Base-by-base conservation (phyloP, 805 yeast genomes). In the Cyberlindnera maritima region DNA sequence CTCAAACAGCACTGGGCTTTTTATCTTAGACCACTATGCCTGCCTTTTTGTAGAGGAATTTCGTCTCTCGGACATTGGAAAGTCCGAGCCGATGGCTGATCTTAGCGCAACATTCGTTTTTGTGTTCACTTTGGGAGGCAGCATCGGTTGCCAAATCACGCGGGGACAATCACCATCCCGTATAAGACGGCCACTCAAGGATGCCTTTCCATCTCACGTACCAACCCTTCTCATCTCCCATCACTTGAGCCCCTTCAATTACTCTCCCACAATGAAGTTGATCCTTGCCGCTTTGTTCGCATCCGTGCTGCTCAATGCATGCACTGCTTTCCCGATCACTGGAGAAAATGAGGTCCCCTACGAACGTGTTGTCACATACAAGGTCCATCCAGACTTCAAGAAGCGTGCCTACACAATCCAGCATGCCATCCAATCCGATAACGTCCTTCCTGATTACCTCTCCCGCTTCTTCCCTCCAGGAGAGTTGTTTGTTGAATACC, bases 391-490 rank as follows among this genome's bases (percentile, higher is more conserved):
- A 20, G 40, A 43, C 23, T 36, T 42, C 43, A 45, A 38, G 23
- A 17, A 28, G 13, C 25, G 36, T 5, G 41, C 50, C 2, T 37
- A 37, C 9, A 41, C 18, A 17, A 39, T 49, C 15, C 38, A 36
- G 11, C 39, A 40, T 8, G 10, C 9, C 3, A 41, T 50, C n/a
- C 15, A 36, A 10, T 39, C 13, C 2, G 48, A 39, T 15, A 20
- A 32, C 1, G 23, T 50, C 15, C 43, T 50, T 10, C 38, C 46
- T 2, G 48, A 45, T 38, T 53, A 41, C 21, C 43, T 55, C 18
- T 28, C 39, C 12, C 50, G 52, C n/a, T 57, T 53, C 53, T 44
- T 41, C 19, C 57, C 60, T 8, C 52, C 46, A 15, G 57, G 60
- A 2, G 46, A 40, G 28, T 47, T 56, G 39, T 35, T 25, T 6